Evolutionary conservation across 495 filamentous ascomycete genomes (phyloP).

Genomic region (Aspergillus kassunensis): DNA sequence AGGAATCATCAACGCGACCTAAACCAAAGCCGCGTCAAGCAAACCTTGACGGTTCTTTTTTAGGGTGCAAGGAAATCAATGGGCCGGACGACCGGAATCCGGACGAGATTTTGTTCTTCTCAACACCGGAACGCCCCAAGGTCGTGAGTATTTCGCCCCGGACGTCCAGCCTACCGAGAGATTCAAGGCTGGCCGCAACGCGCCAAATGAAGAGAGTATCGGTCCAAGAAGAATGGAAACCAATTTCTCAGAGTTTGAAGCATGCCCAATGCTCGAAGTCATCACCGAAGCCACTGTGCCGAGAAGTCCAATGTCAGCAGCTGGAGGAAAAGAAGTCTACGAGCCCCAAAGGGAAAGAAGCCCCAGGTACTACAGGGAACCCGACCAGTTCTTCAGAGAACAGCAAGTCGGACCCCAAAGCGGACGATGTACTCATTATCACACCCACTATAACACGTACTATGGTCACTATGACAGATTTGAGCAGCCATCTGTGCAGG

Average conservation of each 20-base stretch:
- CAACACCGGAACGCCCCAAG: slow-evolving; percentile 28
- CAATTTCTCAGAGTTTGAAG: slow-evolving; percentile 42
- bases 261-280: slow-evolving; percentile 41
- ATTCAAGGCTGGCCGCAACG: slow-evolving; percentile 14
- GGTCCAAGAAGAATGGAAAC: slow-evolving; percentile 32
- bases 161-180: slow-evolving; percentile 25
- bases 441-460: slow-evolving; percentile 47
- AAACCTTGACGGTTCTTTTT: slow-evolving; percentile 42
- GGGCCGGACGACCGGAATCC: slow-evolving; percentile 34
- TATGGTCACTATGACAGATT: slow-evolving; percentile 25
- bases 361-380: slow-evolving; percentile 17
- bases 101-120: slow-evolving; percentile 41
- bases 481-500: slow-evolving; percentile 10
- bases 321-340: slow-evolving; percentile 18
- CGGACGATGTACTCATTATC: slow-evolving; percentile 48
- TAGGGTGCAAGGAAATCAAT: slow-evolving; percentile 45
- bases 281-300: slow-evolving; percentile 29
- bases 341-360: slow-evolving; percentile 28
- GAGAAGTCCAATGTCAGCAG: slow-evolving; percentile 24
- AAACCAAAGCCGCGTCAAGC: slow-evolving; percentile 21
- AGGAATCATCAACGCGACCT: slow-evolving; percentile 28
- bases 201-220: slow-evolving; percentile 10
- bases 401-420: slow-evolving; percentile 13
- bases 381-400: slow-evolving; percentile 13
- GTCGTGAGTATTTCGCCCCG: slow-evolving; percentile 24